Evolutionary conservation across 2,329 filamentous ascomycete genomes (phyloP).

Genomic region (Aspergillus alliaceus): DNA sequence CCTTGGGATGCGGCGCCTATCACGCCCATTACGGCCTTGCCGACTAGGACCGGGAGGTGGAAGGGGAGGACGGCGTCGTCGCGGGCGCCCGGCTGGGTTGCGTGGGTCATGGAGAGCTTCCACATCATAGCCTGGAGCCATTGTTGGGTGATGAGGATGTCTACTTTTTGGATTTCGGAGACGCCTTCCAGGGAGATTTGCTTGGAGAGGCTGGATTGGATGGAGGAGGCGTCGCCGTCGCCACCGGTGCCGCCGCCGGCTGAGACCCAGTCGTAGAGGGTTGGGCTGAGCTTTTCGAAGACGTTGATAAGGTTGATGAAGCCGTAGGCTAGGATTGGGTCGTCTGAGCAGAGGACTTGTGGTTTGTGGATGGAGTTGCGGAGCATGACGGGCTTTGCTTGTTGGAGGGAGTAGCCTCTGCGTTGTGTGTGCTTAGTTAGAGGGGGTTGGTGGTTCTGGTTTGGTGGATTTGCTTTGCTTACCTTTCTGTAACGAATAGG

Average conservation of each 20-base stretch:
- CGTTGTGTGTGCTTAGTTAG: neutral
- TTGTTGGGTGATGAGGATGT: slow-evolving; percentile 68
- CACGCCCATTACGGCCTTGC: slow-evolving; percentile 64
- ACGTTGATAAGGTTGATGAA: slow-evolving; percentile 42
- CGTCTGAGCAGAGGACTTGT: slow-evolving; percentile 63
- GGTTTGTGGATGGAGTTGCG: slow-evolving; percentile 64
- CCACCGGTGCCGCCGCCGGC: slow-evolving; percentile 30
- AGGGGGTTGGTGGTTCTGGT: too few relatives aligned
- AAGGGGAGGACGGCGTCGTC: slow-evolving; percentile 61
- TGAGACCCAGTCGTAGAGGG: slow-evolving; percentile 41
- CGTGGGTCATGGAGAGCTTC: slow-evolving; percentile 68
- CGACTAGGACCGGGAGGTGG: slow-evolving; percentile 63
- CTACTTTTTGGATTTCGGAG: slow-evolving; percentile 67
- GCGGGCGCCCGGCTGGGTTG: slow-evolving; percentile 58
- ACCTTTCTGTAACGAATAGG: slow-evolving; percentile 70
- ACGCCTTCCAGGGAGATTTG: slow-evolving; percentile 56
- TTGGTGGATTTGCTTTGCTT: slow-evolving; percentile 21
- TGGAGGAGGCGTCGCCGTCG: slow-evolving; percentile 37
- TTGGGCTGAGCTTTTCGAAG: slow-evolving; percentile 39
- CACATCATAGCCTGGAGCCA: slow-evolving; percentile 72
- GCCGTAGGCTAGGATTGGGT: slow-evolving; percentile 41
- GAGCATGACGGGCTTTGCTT: slow-evolving; percentile 68
- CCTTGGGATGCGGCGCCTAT: slow-evolving; percentile 72
- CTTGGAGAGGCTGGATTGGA: slow-evolving; percentile 54
- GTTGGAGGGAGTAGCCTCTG: slow-evolving; percentile 70